Percentiles rank a stretch among this genome's conserved stretches.
Evolutionary conservation across 164 flowering plant genomes (phyloP).

Genomic region (Stephania cephalantha): DNA sequence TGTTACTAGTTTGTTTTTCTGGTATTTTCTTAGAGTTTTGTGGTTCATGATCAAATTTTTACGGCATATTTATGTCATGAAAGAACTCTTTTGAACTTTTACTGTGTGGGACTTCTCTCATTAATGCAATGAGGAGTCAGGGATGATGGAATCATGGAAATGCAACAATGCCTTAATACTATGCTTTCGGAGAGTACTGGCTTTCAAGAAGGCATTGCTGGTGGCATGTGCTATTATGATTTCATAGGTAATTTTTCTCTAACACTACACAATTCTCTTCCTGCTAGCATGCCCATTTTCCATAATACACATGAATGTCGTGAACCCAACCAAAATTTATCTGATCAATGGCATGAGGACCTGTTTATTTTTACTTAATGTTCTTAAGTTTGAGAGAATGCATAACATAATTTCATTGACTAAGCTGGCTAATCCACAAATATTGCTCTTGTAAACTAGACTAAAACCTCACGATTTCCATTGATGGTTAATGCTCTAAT

Average conservation of each 20-base stretch:
- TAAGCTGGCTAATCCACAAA: too few species aligned
- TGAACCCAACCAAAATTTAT: not conserved
- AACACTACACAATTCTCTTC: not conserved
- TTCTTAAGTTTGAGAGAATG: not conserved
- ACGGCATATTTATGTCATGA: not conserved
- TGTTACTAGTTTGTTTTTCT: conserved; percentile 77
- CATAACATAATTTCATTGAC: too few species aligned
- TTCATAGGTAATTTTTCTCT: conserved; percentile 55
- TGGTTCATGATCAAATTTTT: not conserved
- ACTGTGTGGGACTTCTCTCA: conserved; percentile 64
- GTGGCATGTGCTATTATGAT: conserved; percentile 77
- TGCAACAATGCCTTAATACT: conserved; percentile 32
- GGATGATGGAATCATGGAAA: conserved; percentile 20
- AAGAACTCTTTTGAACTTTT: not conserved
- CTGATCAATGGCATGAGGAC: not conserved
- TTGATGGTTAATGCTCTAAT: not conserved
- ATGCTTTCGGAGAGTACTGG: conserved; percentile 31
- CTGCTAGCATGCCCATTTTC: not conserved
- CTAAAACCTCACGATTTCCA: not conserved
- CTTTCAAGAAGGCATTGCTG: conserved; percentile 59
- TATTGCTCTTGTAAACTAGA: too few species aligned
- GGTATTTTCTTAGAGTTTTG: conserved; percentile 32
- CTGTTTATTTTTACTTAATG: not conserved
- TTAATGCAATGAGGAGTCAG: conserved; percentile 65
- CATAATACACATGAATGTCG: not conserved